phyloP scores from a whole-genome alignment of 805 yeast species.

The Metschnikowia vanudenii region DNA sequence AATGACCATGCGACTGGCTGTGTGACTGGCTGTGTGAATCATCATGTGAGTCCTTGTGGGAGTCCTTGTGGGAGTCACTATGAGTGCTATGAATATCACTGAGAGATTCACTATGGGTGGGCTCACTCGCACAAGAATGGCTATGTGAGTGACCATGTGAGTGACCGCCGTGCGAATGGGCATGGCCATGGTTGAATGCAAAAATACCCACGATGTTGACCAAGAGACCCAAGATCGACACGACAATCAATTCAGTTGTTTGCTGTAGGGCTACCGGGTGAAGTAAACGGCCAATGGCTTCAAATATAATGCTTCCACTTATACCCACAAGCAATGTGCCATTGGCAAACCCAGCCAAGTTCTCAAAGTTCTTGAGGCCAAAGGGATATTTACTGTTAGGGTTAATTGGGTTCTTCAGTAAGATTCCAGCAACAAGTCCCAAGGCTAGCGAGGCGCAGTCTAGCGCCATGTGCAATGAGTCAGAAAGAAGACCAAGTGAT shows the following conservation, averaged over 20 bases:
- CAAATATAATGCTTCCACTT: constrained; percentile 82
- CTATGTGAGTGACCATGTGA: constrained; percentile 36
- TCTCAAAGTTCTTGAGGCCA: constrained; percentile 82
- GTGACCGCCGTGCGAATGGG: constrained; percentile 46
- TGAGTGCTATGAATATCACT: too few relatives aligned
- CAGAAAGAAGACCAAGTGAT: constrained; percentile 87
- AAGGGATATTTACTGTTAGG: constrained; percentile 77
- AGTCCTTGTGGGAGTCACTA: too few relatives aligned
- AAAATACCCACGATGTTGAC: constrained; percentile 92
- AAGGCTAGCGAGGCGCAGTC: constrained; percentile 89
- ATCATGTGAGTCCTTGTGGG: too few relatives aligned
- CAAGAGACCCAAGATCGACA: constrained; percentile 76
- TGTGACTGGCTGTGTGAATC: too few relatives aligned
- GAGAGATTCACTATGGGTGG: constrained; percentile 5
- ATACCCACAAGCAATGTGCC: constrained; percentile 87
- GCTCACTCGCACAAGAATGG: constrained; percentile 21
- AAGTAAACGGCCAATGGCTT: constrained; percentile 77
- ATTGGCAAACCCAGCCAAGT: constrained; percentile 92
- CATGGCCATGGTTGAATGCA: constrained; percentile 88
- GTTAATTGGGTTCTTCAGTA: constrained; percentile 38
- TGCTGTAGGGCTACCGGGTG: constrained; percentile 75
- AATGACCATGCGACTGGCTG: too few relatives aligned
- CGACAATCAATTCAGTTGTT: constrained; percentile 81
- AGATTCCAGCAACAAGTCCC: constrained; percentile 82
- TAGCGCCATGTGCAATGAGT: constrained; percentile 92